These are phyloP conservation scores for Glonium stellatum DNA, from an alignment of 495 filamentous ascomycete species.

Conservation along the genomic window DNA sequence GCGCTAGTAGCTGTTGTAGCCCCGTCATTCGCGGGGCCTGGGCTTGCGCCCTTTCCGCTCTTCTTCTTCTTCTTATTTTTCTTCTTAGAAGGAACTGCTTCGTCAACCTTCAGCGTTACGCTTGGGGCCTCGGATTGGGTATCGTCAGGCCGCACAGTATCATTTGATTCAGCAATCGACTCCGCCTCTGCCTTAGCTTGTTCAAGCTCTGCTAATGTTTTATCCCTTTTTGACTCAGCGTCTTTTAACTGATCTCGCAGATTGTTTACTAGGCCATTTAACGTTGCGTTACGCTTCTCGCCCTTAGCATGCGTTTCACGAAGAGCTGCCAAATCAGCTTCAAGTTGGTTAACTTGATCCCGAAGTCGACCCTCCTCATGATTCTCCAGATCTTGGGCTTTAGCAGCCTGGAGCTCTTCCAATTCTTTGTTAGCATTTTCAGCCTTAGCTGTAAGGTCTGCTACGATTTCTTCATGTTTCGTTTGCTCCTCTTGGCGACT, in stretches of 20 bases:
- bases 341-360: conserved; percentile 20
- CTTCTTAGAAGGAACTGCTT: conserved; percentile 49
- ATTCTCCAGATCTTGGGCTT: conserved; percentile 19
- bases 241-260: conserved; percentile 47
- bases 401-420: conserved; percentile 25
- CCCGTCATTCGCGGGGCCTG: conserved; percentile 33
- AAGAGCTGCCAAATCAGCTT: conserved; percentile 28
- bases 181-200: conserved; percentile 25
- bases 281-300: conserved; percentile 46
- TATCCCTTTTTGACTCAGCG: conserved; percentile 36
- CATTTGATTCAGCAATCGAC: background rate
- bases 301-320: conserved; percentile 41
- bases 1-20: conserved; percentile 31
- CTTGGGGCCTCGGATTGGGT: conserved; percentile 15
- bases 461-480: conserved; percentile 14
- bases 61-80: conserved; percentile 93
- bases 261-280: conserved; percentile 48
- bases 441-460: conserved; percentile 21
- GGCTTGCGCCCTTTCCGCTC: conserved; percentile 45
- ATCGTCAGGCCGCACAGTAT: background rate
- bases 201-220: conserved; percentile 20
- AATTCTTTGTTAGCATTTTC: conserved; percentile 32
- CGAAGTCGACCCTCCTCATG: conserved; percentile 22
- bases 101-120: conserved; percentile 6
- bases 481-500: conserved; percentile 10